Base-by-base conservation (phyloP, 345 rosid genomes). In the Cardamine occulta region DNA sequence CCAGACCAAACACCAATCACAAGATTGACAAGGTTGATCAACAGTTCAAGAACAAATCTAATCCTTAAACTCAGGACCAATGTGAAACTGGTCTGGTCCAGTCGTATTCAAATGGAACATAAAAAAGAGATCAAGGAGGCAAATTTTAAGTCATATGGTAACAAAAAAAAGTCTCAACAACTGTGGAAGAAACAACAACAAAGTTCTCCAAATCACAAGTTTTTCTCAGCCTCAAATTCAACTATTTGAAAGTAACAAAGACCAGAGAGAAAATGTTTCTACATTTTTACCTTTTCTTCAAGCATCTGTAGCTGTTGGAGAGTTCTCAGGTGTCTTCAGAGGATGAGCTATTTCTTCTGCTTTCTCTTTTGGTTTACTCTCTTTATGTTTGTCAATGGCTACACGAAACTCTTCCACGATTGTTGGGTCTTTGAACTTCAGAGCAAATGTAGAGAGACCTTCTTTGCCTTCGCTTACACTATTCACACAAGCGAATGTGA, bases 401-500 rank as follows among this genome's bases (percentile, higher is more conserved):
- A 73, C 86, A 14, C 84, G 82, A 72, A 95, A 95, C 77, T 82
- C 93, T 65, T 90, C 90, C 37, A 90, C 86, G 1, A 90, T 66
- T 31, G 86, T 74, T 32, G 70, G 78, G 32, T 92, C 99, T 84
- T 84, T 92, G 82, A 95, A 95, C 86, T 92, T 91, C 63, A 90
- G 66, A 0, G 97, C 97, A 66, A 88, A 88, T 11, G 97, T 95
- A 2, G 93, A 89, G 63, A 95, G 90, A 40, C 86, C 81, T 24
- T 75, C 88, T 66, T 85, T 87, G 40, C 77, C 88, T 82, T 92
- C 97, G 42, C 86, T 64, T 23, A 79, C 76, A 72, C 91, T 85
- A 68, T 92, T 95, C 75, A 88, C 59, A 79, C 99, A 95, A 8
- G 94, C 96, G 80, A 95, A 95, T 28, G 97, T 90, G 74, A 95